Base-by-base conservation (phyloP, 2,329 filamentous ascomycete genomes). In the Fusarium subglutinans region DNA sequence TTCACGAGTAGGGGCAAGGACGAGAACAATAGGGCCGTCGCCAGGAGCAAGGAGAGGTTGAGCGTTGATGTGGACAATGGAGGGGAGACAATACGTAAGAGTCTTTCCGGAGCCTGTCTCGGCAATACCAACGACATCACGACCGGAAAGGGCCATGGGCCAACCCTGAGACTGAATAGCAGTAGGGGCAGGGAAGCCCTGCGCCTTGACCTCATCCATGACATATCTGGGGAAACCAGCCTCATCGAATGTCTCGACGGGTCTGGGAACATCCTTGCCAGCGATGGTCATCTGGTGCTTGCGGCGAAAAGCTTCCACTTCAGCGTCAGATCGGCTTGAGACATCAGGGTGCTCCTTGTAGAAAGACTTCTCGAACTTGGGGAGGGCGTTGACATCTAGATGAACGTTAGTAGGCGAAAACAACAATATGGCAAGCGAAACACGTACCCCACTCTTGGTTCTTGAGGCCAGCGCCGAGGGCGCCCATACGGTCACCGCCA, bases 101-200 rank as follows among this genome's bases (percentile, higher is more conserved):
- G 96, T 99, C 92, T 99, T 99, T 89, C 96, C 96, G 75, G 96
- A 99, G 83, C 96, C 96, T 68, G 96, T 99, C 89, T 99, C 96
- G 80, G 96, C 96, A 86, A 99, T 98, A 91, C 96, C 96, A 80
- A 98, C 96, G 70, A 98, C 96, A 83, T 99, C 96, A 79, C 96
- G 96, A 86, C 96, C 96, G 78, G 96, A 97, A 58, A 99, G 91
- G 81, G 96, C 95, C 96, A 98, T 98, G 73, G 96, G 96, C 96
- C 96, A 98, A 74, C 96, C 96, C 84, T 98, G 96, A 24, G 96
- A 97, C 86, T 99, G 96, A 83, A 99, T 98, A 74, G 96, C 92
- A 47, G 96, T 99, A 44, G 96, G 96, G 63, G 92, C 93, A 72
- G 93, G 90, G 85, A 99, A 99, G 50, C 96, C 96, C 86, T 98